Percentiles rank a stretch among this genome's conserved stretches.
Conservation (phyloP, 2,329 filamentous ascomycete genomes). For the Periconia sp. region DNA sequence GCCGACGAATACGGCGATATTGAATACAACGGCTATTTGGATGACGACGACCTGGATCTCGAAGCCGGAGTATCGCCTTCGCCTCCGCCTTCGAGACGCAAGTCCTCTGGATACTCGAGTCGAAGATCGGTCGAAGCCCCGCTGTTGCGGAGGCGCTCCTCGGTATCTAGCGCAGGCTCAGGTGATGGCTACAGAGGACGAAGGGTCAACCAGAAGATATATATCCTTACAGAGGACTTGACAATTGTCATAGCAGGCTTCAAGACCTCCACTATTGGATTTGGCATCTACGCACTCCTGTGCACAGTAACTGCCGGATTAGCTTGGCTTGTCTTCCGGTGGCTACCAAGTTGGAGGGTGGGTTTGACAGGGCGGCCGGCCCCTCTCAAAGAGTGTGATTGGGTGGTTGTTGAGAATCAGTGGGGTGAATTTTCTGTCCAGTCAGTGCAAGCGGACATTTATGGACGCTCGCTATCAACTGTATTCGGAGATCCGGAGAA, state of each 20-base stretch:
- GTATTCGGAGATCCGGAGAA: conserved; percentile 74
- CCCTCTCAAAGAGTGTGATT: conserved; percentile 76
- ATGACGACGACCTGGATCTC: conserved; percentile 58
- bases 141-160: conserved; percentile 75
- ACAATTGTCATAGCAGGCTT: conserved; percentile 95
- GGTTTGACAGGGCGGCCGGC: conserved; percentile 72
- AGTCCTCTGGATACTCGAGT: conserved; percentile 67
- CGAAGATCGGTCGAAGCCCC: conserved; percentile 62
- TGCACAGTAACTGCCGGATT: conserved; percentile 77
- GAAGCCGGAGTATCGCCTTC: conserved; percentile 41
- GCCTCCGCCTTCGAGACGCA: conserved; percentile 54
- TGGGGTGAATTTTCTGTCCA: conserved; percentile 92
- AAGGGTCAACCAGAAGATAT: conserved; percentile 84
- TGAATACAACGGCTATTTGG: conserved; percentile 42
- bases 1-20: conserved; percentile 38
- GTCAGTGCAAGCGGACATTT: conserved; percentile 64
- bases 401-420: conserved; percentile 97
- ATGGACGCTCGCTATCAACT: conserved; percentile 68
- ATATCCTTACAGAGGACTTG: conserved; percentile 91
- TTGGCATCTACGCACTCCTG: conserved; percentile 69
- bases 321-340: conserved; percentile 83
- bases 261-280: conserved; percentile 74
- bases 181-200: conserved; percentile 62
- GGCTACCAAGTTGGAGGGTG: conserved; percentile 89
- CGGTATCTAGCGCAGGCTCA: conserved; percentile 71